Percentiles rank a stretch among this genome's conserved stretches.
phyloP scores from a whole-genome alignment of 176 grass and related monocot species.

The Elymus sibiricus region DNA sequence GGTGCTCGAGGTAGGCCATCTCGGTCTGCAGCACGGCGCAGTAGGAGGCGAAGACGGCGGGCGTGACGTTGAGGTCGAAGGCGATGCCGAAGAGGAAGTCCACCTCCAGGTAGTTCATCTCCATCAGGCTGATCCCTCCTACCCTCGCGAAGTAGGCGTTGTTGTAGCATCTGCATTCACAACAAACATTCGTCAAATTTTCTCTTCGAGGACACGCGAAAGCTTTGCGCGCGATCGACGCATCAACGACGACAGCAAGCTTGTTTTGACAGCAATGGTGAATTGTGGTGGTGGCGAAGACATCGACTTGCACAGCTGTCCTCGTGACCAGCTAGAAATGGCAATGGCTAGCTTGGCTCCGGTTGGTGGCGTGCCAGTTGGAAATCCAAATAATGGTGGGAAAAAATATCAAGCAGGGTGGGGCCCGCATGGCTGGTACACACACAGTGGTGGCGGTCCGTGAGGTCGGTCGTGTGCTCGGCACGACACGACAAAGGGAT shows the following conservation, averaged over 20 bases:
- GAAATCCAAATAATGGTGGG: slow-evolving; percentile 10
- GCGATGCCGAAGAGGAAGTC: slow-evolving; percentile 92
- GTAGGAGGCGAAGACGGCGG: slow-evolving; percentile 70
- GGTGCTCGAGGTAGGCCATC: slow-evolving; percentile 64
- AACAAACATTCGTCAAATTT: background rate
- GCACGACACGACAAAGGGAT: slow-evolving; percentile 25
- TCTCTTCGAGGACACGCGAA: background rate
- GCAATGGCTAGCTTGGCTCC: slow-evolving; percentile 16
- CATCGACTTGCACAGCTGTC: slow-evolving; percentile 49
- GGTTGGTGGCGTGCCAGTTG: slow-evolving; percentile 40
- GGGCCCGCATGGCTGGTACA: background rate
- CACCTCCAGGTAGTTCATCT: slow-evolving; percentile 99
- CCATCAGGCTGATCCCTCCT: slow-evolving; percentile 83
- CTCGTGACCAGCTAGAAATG: slow-evolving; percentile 45
- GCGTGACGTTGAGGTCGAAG: slow-evolving; percentile 95
- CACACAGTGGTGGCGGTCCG: background rate
- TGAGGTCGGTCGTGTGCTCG: slow-evolving; percentile 22
- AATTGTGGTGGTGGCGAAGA: slow-evolving; percentile 28
- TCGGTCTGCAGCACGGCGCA: slow-evolving; percentile 82
- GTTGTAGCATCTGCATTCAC: slow-evolving; percentile 75
- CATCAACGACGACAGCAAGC: background rate
- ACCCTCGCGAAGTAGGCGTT: slow-evolving; percentile 99
- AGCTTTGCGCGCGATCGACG: background rate
- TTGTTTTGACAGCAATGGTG: background rate
- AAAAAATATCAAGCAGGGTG: background rate